Evolutionary conservation across 2,329 filamentous ascomycete genomes (phyloP).

Genomic region (Paecilomyces sp.): DNA sequence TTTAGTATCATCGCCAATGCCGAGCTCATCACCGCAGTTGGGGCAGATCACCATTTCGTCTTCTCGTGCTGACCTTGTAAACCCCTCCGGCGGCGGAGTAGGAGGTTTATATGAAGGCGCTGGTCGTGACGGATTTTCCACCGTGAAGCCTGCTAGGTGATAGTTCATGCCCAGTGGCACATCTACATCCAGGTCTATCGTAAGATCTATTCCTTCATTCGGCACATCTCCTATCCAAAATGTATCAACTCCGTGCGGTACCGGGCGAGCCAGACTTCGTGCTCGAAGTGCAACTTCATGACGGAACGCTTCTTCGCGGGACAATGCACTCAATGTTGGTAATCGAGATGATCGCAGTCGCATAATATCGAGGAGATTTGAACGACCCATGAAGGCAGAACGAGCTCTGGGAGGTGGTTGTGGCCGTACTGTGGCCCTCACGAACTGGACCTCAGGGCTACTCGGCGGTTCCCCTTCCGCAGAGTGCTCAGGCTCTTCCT

Average conservation of each 20-base stretch:
- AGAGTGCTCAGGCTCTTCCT: constrained; percentile 21
- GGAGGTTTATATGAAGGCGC: constrained; percentile 52
- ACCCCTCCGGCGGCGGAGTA: constrained; percentile 62
- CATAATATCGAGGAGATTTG: constrained; percentile 8
- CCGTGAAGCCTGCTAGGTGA: constrained; percentile 9
- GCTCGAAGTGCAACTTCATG: constrained; percentile 15
- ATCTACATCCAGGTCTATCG: constrained; percentile 20
- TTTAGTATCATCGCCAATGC: constrained; percentile 62
- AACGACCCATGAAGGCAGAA: not conserved
- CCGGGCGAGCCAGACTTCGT: constrained; percentile 4
- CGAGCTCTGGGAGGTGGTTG: constrained; percentile 7
- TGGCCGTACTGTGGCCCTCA: constrained; percentile 24
- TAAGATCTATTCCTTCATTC: constrained; percentile 15
- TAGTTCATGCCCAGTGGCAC: constrained; percentile 30
- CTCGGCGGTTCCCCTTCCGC: constrained; percentile 15
- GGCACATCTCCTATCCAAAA: constrained; percentile 17
- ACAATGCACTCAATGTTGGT: not conserved
- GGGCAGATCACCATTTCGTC: constrained; percentile 74
- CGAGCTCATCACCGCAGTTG: constrained; percentile 77
- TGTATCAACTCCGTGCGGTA: constrained; percentile 10
- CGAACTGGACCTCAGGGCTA: constrained; percentile 46
- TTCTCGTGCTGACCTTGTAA: constrained; percentile 67
- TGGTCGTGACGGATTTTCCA: constrained; percentile 11
- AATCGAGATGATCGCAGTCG: constrained; percentile 4
- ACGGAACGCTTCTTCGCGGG: constrained; percentile 9